Evolutionary conservation across 768 basidiomycete genomes (phyloP).

Genomic region (Candolleomyces eurysporus): DNA sequence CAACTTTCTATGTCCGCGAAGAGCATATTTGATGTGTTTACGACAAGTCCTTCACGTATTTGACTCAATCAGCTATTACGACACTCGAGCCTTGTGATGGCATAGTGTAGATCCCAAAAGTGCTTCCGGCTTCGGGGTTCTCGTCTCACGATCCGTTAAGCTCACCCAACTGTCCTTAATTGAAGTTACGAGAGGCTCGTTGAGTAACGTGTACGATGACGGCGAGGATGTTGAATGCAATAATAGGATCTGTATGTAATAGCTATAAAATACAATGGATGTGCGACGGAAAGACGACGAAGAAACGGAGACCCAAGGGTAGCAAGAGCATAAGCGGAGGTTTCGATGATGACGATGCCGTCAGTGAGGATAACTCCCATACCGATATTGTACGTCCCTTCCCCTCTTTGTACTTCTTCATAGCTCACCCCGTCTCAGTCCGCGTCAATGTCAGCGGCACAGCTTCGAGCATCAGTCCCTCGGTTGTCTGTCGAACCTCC

Average conservation of each 20-base stretch:
- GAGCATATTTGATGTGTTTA: slow-evolving; percentile 2
- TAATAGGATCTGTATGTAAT: neutral
- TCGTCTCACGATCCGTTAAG: slow-evolving; percentile 4
- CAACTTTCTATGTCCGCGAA: slow-evolving; percentile 1
- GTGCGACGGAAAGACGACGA: slow-evolving; percentile 57
- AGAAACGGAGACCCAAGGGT: slow-evolving; percentile 48
- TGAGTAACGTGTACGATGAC: neutral
- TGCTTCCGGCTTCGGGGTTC: slow-evolving; percentile 8
- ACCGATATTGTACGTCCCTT: slow-evolving; percentile 30
- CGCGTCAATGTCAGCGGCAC: slow-evolving; percentile 31
- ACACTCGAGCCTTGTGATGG: neutral
- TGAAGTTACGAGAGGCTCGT: slow-evolving; percentile 3
- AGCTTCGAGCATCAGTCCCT: slow-evolving; percentile 35
- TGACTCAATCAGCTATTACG: slow-evolving; percentile 7
- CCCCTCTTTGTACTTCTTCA: neutral
- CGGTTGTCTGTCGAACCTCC: slow-evolving; percentile 42
- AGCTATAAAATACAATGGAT: neutral
- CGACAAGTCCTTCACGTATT: slow-evolving; percentile 3
- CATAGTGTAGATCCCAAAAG: neutral
- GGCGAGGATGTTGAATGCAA: neutral
- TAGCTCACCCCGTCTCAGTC: slow-evolving; percentile 21
- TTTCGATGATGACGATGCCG: slow-evolving; percentile 49
- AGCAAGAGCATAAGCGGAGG: slow-evolving; percentile 42
- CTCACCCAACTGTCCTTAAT: neutral
- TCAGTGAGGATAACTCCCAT: slow-evolving; percentile 43